Conservation (phyloP, 108 stramenopile species). For the Cyclotella sp. region DNA sequence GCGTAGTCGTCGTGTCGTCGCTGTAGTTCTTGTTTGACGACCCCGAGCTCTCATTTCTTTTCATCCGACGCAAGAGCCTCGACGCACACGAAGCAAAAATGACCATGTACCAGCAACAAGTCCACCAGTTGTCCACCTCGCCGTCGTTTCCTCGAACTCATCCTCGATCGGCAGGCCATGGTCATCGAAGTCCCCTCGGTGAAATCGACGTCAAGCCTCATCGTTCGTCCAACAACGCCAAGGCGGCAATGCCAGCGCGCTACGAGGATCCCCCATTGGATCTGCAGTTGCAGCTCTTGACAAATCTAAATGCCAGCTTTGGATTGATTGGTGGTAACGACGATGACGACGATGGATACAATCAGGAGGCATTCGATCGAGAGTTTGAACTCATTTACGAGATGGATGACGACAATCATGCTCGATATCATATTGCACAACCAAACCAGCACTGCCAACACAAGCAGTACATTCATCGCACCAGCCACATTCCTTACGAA, state of each 20-base stretch:
- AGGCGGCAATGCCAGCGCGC: not conserved
- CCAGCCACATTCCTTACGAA: not conserved
- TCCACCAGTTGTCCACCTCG: not conserved
- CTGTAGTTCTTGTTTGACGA: no score
- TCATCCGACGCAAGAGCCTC: no score
- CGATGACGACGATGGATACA: not conserved
- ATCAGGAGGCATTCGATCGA: not conserved
- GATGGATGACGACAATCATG: not conserved
- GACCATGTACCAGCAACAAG: no score
- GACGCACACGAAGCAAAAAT: no score
- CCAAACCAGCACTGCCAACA: not conserved
- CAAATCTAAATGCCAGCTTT: slow-evolving; percentile 7
- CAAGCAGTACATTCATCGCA: not conserved
- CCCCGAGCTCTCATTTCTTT: no score
- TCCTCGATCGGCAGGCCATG: not conserved
- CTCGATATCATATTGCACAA: not conserved
- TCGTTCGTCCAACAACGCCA: not conserved
- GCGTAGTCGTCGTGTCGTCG: no score
- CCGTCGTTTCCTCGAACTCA: slow-evolving; percentile 7
- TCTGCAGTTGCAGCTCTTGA: slow-evolving; percentile 4
- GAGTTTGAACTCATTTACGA: not conserved
- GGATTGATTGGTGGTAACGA: slow-evolving; percentile 13
- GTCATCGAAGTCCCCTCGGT: not conserved
- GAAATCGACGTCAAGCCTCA: not conserved
- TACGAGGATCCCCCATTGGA: not conserved